phyloP scores from a whole-genome alignment of 768 basidiomycete species.

The Leccinum disarticulatum region DNA sequence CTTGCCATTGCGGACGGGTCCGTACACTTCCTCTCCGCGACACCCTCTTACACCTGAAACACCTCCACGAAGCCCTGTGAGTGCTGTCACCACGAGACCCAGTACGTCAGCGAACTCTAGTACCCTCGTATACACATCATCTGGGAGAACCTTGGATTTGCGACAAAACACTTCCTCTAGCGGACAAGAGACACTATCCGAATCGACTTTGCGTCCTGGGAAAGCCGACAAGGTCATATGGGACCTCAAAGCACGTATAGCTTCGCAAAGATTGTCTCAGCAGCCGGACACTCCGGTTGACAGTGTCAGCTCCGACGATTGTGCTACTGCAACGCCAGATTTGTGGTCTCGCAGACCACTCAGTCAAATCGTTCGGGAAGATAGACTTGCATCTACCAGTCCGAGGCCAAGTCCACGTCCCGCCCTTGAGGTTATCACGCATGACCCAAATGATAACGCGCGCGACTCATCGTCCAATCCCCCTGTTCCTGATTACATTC shows the following conservation, averaged over 20 bases:
- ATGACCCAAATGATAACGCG: constrained; percentile 14
- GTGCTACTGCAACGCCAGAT: constrained; percentile 29
- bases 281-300: constrained; percentile 20
- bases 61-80: constrained; percentile 66
- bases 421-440: constrained; percentile 32
- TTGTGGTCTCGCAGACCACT: constrained; percentile 34
- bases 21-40: constrained; percentile 25
- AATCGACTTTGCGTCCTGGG: constrained; percentile 35
- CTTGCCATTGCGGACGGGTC: constrained; percentile 28
- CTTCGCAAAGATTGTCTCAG: constrained; percentile 19
- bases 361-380: constrained; percentile 28
- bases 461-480: constrained; percentile 21
- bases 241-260: constrained; percentile 24
- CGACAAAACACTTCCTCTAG: constrained; percentile 29
- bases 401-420: constrained; percentile 27
- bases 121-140: constrained; percentile 26
- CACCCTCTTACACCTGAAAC: constrained; percentile 43
- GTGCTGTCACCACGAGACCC: constrained; percentile 46
- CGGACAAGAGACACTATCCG: constrained; percentile 34
- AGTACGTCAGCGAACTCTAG: constrained; percentile 34
- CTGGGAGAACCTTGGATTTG: constrained; percentile 28
- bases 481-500: constrained; percentile 18
- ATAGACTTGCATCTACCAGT: constrained; percentile 16
- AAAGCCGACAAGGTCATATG: constrained; percentile 32
- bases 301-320: constrained; percentile 28